A percentile compares a stretch with the other conserved stretches of the same genome.
These are phyloP conservation scores for Dacryopinax primogenitus DNA, from an alignment of 768 basidiomycete genomes.

Conservation along the genomic window DNA sequence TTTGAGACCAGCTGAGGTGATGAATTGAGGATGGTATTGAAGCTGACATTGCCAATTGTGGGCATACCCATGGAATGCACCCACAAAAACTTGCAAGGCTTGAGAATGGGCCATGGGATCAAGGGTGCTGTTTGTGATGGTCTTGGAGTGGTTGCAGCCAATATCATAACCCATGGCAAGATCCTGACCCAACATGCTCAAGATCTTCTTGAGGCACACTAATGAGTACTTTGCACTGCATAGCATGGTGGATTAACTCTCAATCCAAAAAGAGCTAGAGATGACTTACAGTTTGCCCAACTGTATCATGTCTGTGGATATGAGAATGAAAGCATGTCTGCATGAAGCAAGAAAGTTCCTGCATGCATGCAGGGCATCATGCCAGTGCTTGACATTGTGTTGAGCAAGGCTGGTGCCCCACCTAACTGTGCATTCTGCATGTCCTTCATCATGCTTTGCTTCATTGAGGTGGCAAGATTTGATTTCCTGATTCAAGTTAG, in stretches of 20 bases:
- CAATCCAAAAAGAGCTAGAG: not conserved
- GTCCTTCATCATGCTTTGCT: too few relatives aligned
- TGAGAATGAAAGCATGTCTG: not conserved
- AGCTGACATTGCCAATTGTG: conserved; percentile 8
- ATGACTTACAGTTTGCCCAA: not conserved
- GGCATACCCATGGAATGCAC: conserved; percentile 2
- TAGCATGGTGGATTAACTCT: not conserved
- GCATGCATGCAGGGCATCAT: conserved; percentile 8
- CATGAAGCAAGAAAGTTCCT: not conserved
- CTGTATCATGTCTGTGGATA: conserved; percentile 2
- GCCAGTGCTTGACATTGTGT: conserved; percentile 26
- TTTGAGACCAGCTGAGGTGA: not conserved
- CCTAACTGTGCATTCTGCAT: not conserved
- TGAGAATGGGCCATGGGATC: not conserved
- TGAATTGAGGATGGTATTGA: not conserved
- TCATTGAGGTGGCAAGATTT: too few relatives aligned
- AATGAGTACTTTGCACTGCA: conserved; percentile 6
- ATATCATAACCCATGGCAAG: conserved; percentile 1
- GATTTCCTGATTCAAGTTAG: too few relatives aligned
- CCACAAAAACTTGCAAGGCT: not conserved
- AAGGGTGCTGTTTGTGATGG: not conserved
- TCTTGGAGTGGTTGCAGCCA: not conserved
- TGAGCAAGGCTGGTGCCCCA: conserved; percentile 4
- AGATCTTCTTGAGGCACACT: not conserved
- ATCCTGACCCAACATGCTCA: not conserved